phyloP scores from a whole-genome alignment of 495 filamentous ascomycete species.

The Podospora fimiseda region DNA sequence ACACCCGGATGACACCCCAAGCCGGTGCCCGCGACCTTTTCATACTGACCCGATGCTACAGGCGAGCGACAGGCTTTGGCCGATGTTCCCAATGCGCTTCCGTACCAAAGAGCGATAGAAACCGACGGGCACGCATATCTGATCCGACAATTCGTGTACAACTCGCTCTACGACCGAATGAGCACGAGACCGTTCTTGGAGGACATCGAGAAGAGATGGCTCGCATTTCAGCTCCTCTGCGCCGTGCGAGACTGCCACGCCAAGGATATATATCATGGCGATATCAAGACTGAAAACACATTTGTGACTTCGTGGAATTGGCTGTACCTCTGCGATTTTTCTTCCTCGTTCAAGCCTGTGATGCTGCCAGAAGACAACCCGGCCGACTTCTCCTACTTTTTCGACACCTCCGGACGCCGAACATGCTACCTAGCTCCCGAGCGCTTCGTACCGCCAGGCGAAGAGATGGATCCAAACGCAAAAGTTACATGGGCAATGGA shows the following conservation, averaged over 20 bases:
- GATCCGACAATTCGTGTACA: conserved; percentile 93
- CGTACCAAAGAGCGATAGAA: conserved; percentile 83
- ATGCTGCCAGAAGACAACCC: conserved; percentile 96
- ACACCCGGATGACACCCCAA: too few species aligned
- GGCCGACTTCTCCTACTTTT: conserved; percentile 94
- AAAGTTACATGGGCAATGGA: conserved; percentile 88
- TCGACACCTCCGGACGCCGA: conserved; percentile 82
- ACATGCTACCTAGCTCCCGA: conserved; percentile 98
- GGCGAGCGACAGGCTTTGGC: conserved; percentile 73
- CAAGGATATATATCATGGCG: conserved; percentile 88
- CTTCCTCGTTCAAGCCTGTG: conserved; percentile 89
- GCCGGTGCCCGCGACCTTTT: too few species aligned
- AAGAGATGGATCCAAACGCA: conserved; percentile 53
- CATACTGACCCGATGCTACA: conserved; percentile 31
- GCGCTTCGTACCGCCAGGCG: conserved; percentile 68
- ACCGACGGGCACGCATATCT: conserved; percentile 87
- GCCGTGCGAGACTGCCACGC: conserved; percentile 88
- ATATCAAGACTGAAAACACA: conserved; percentile 97
- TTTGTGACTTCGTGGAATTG: conserved; percentile 99
- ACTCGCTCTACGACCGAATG: conserved; percentile 93
- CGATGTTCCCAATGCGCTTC: conserved; percentile 84
- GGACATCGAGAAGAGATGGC: conserved; percentile 97
- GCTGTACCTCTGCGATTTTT: conserved; percentile 96
- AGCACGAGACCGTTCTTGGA: conserved; percentile 96
- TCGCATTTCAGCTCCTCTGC: conserved; percentile 92